phyloP scores from a whole-genome alignment of 257 asterid genomes.

The Apocynum venetum region DNA sequence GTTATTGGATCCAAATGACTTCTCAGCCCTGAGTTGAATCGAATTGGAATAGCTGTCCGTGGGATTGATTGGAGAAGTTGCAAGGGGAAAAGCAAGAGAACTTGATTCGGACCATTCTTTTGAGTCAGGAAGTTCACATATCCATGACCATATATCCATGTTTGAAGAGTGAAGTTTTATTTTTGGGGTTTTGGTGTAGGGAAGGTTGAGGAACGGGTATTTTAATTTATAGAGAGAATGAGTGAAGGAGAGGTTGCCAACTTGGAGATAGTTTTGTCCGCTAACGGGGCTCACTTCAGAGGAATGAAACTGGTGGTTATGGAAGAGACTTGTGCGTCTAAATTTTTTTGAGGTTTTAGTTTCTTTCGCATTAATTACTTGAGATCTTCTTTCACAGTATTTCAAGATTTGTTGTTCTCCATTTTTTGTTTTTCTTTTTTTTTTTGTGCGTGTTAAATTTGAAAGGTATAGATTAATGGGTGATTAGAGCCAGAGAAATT shows the following conservation, averaged over 20 bases:
- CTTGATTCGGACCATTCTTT: slow-evolving; percentile 10
- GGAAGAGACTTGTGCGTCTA: slow-evolving; percentile 16
- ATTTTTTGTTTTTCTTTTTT: background rate
- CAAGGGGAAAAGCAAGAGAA: slow-evolving; percentile 43
- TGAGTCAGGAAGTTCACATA: slow-evolving; percentile 52
- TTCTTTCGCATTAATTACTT: slow-evolving; percentile 19
- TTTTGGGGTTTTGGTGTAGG: background rate
- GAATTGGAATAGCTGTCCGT: slow-evolving; percentile 16
- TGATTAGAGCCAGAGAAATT: background rate
- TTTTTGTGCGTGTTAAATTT: background rate
- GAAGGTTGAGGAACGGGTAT: background rate
- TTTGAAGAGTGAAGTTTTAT: background rate
- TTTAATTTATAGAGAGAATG: slow-evolving; percentile 35
- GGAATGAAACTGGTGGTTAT: slow-evolving; percentile 23
- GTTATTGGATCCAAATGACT: slow-evolving; percentile 22
- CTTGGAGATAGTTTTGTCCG: slow-evolving; percentile 44
- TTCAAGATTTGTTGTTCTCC: background rate
- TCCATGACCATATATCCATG: slow-evolving; percentile 94
- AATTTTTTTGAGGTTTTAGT: slow-evolving; percentile 13
- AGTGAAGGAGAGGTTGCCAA: slow-evolving; percentile 53
- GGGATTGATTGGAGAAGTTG: slow-evolving; percentile 22
- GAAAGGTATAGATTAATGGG: background rate
- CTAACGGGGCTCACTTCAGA: slow-evolving; percentile 16
- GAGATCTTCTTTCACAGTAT: background rate
- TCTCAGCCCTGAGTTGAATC: slow-evolving; percentile 52